Conservation (phyloP, 2,329 filamentous ascomycete genomes). For the Alternaria incomplexa region DNA sequence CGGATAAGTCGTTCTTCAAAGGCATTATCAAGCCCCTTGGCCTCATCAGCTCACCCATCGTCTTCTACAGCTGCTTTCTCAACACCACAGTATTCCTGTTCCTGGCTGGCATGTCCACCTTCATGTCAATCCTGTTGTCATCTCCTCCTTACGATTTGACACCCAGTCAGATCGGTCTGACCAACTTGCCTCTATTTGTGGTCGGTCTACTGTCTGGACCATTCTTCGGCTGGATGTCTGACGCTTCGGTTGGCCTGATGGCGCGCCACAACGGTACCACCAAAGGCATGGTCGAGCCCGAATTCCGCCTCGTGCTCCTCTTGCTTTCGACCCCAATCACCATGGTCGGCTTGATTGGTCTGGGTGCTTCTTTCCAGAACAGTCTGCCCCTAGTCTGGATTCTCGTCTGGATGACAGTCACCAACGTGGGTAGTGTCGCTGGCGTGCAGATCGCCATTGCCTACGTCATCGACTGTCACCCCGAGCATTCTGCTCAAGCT, state of each 20-base stretch:
- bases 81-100: conserved; percentile 14
- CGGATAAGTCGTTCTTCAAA: conserved; percentile 17
- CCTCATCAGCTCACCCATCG: conserved; percentile 13
- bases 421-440: conserved; percentile 10
- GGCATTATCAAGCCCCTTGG: conserved; percentile 16
- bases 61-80: conserved; percentile 20
- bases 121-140: conserved; percentile 18
- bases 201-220: conserved; percentile 12
- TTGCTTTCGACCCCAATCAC: conserved; percentile 11
- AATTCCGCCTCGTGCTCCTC: conserved; percentile 19
- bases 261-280: conserved; percentile 14
- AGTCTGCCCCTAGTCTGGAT: conserved; percentile 9
- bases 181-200: conserved; percentile 16
- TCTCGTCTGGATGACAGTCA: conserved; percentile 14
- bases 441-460: conserved; percentile 10
- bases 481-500: conserved; percentile 17
- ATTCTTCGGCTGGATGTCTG: conserved; percentile 19
- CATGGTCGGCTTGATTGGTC: conserved; percentile 13
- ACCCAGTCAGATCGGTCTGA: conserved; percentile 18
- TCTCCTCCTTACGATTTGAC: conserved; percentile 15
- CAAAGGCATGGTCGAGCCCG: conserved; percentile 17
- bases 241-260: conserved; percentile 12
- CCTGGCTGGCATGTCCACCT: conserved; percentile 14
- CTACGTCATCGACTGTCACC: conserved; percentile 22
- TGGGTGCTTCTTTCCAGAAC: conserved; percentile 11